Evolutionary conservation across 108 stramenopile genomes (phyloP).

Genomic region (Epithemia pelagica): DNA sequence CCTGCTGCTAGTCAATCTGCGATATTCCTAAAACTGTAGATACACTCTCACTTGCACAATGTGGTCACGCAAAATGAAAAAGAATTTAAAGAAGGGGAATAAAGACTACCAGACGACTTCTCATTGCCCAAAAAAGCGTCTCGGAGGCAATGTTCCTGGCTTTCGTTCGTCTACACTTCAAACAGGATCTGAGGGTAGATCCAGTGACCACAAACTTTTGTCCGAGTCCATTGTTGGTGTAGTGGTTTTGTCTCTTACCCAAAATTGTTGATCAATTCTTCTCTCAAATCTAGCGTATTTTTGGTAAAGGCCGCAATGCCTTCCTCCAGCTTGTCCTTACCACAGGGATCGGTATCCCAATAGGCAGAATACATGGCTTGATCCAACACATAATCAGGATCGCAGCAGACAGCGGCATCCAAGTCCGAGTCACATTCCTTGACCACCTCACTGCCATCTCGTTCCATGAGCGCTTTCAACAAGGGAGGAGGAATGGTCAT

Average conservation of each 20-base stretch:
- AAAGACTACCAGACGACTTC: too few species aligned
- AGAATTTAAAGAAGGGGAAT: too few species aligned
- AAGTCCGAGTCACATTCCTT: slow-evolving; percentile 34
- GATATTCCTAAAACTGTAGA: too few species aligned
- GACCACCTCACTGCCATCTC: slow-evolving; percentile 33
- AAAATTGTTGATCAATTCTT: neutral
- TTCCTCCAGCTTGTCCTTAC: slow-evolving; percentile 88
- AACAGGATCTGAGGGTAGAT: too few species aligned
- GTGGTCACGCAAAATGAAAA: too few species aligned
- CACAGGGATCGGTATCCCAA: slow-evolving; percentile 78
- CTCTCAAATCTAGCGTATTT: slow-evolving; percentile 9
- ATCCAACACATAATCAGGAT: slow-evolving; percentile 36
- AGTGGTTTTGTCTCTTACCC: too few species aligned
- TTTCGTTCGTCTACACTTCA: too few species aligned
- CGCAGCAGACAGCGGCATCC: slow-evolving; percentile 47
- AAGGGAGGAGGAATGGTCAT: slow-evolving; percentile 83
- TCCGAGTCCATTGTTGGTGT: too few species aligned
- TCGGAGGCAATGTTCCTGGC: too few species aligned
- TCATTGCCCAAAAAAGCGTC: too few species aligned
- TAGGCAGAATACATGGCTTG: slow-evolving; percentile 23
- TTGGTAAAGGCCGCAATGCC: slow-evolving; percentile 83
- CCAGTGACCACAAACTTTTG: too few species aligned
- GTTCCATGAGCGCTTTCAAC: slow-evolving; percentile 39
- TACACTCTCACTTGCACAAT: too few species aligned
- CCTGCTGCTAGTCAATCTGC: neutral